Evolutionary conservation across 1,139 yeast genomes (phyloP).

Genomic region (Taphrina deformans): DNA sequence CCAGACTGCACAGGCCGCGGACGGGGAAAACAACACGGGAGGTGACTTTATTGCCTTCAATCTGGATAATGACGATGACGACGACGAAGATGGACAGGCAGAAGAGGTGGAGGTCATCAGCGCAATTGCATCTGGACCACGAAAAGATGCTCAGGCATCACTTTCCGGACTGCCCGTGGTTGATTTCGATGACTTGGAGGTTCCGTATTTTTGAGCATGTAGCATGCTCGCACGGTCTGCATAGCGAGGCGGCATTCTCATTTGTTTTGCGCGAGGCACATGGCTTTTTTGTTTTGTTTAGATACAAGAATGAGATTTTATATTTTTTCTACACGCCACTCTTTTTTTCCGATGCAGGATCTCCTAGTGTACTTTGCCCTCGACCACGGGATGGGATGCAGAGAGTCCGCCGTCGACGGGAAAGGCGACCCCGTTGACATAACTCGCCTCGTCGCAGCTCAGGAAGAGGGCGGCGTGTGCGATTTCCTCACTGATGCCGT

Average conservation of each 20-base stretch:
- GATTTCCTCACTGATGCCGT: conserved; percentile 36
- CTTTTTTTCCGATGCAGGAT: too few species aligned
- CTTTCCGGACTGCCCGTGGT: conserved; percentile 14
- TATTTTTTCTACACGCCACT: too few species aligned
- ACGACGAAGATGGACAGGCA: not conserved
- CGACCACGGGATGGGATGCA: conserved; percentile 35
- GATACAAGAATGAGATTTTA: not conserved
- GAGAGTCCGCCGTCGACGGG: conserved; percentile 37
- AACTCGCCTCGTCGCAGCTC: conserved; percentile 34
- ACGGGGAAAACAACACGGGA: conserved; percentile 2
- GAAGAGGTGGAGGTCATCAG: not conserved
- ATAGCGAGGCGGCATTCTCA: not conserved
- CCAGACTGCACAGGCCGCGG: not conserved
- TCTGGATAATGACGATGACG: not conserved
- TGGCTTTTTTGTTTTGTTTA: not conserved
- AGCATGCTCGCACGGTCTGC: not conserved
- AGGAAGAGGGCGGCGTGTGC: conserved; percentile 36
- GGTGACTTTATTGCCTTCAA: conserved; percentile 20
- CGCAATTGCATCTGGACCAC: not conserved
- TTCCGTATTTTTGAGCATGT: not conserved
- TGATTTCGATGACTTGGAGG: conserved; percentile 26
- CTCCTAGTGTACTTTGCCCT: conserved; percentile 35
- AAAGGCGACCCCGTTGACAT: conserved; percentile 36
- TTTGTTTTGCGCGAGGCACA: not conserved
- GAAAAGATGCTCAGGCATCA: not conserved